These are phyloP conservation scores for Backusella mclennaniae DNA, from an alignment of 192 early-diverging fungal species.

Conservation along the genomic window DNA sequence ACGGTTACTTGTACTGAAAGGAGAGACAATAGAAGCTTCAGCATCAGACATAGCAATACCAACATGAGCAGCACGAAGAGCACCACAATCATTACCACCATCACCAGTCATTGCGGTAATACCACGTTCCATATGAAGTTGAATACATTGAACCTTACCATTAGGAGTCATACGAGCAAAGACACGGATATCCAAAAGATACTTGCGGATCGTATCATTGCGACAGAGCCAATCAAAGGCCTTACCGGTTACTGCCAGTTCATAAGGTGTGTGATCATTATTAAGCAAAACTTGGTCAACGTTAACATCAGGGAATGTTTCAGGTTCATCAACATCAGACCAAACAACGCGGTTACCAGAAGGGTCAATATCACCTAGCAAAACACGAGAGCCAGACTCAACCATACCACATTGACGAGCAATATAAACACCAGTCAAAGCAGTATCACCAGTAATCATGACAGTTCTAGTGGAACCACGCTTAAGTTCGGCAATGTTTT, in stretches of 20 bases:
- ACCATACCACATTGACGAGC: conserved; percentile 58
- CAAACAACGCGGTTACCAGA: conserved; percentile 43
- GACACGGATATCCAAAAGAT: conserved; percentile 67
- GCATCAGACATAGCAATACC: conserved; percentile 80
- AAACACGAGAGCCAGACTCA: conserved; percentile 26
- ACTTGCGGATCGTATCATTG: conserved; percentile 42
- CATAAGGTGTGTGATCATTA: conserved; percentile 42
- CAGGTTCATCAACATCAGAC: conserved; percentile 56
- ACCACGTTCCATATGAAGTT: conserved; percentile 69
- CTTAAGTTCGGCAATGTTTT: conserved; percentile 66
- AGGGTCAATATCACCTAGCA: conserved; percentile 53
- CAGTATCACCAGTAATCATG: conserved; percentile 87
- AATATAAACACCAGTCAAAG: conserved; percentile 72
- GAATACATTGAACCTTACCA: conserved; percentile 72
- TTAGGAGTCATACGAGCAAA: conserved; percentile 81
- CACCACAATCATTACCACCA: conserved; percentile 84
- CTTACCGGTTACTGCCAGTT: conserved; percentile 71
- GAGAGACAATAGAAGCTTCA: conserved; percentile 80
- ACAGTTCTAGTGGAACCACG: conserved; percentile 66
- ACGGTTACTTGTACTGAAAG: conserved; percentile 65
- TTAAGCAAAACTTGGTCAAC: conserved; percentile 30
- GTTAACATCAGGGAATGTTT: conserved; percentile 34
- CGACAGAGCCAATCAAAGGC: conserved; percentile 59
- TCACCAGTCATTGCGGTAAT: conserved; percentile 86
- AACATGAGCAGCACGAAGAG: conserved; percentile 76